A percentile compares a stretch with the other conserved stretches of the same genome.
phyloP scores from a whole-genome alignment of 2,329 filamentous ascomycete genomes.

The Fusarium liriodendri region DNA sequence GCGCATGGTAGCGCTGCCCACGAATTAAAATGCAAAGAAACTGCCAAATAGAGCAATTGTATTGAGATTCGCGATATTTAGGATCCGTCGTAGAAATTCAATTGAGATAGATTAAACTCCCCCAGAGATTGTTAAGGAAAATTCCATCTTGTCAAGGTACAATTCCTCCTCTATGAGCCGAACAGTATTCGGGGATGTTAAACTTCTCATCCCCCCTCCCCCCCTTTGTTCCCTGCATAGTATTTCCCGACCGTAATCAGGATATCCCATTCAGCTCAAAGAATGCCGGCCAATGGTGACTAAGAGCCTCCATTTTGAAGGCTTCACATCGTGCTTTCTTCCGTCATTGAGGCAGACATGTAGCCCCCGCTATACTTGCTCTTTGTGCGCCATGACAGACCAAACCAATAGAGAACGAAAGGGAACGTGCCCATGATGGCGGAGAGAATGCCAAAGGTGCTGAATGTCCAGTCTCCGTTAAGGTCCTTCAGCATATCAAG shows the following conservation, averaged over 20 bases:
- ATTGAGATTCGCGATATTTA: too few species aligned
- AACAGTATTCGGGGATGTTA: neutral
- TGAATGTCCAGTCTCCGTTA: slow-evolving; percentile 8
- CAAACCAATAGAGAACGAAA: slow-evolving; percentile 2
- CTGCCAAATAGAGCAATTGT: too few species aligned
- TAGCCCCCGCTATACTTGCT: neutral
- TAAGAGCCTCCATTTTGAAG: neutral
- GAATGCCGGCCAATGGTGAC: neutral
- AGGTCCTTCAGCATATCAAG: slow-evolving; percentile 7
- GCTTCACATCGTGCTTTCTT: neutral
- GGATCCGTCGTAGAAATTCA: too few species aligned
- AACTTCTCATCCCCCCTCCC: neutral
- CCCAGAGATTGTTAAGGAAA: neutral
- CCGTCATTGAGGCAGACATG: neutral
- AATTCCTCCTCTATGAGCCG: neutral
- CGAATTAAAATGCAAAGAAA: too few species aligned
- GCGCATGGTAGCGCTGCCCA: too few species aligned
- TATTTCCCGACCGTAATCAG: neutral
- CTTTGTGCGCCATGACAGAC: neutral
- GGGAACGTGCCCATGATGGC: slow-evolving; percentile 4
- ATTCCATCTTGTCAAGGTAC: neutral
- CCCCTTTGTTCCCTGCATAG: neutral
- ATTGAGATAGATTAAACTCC: too few species aligned
- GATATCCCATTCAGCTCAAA: neutral
- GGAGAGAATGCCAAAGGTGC: slow-evolving; percentile 8